phyloP scores from a whole-genome alignment of 2,329 filamentous ascomycete genomes.

The Venturia aucupariae region DNA sequence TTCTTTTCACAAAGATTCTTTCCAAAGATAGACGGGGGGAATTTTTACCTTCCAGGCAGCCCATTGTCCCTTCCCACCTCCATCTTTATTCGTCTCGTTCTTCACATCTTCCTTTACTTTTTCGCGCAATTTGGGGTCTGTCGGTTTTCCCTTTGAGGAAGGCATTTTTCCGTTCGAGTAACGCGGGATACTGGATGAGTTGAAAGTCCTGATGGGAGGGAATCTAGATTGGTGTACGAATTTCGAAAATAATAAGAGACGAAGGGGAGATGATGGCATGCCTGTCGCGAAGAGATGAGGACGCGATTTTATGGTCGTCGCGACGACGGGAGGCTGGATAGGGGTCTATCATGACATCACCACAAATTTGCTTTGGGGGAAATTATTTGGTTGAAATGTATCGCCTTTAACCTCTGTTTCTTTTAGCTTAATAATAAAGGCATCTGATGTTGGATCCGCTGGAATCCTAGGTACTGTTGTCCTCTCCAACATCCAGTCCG shows the following conservation, averaged over 20 bases:
- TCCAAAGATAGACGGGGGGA: neutral
- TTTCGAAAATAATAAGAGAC: neutral
- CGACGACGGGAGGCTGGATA: neutral
- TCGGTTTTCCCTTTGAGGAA: slow-evolving; percentile 37
- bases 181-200: neutral
- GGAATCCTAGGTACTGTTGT: neutral
- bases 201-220: neutral
- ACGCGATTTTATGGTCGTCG: slow-evolving; percentile 1
- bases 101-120: slow-evolving; percentile 39
- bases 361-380: neutral
- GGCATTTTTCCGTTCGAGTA: slow-evolving; percentile 23
- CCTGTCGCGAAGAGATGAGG: neutral
- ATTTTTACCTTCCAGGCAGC: slow-evolving; percentile 36
- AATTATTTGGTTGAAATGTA: slow-evolving; percentile 1
- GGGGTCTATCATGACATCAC: slow-evolving; percentile 8
- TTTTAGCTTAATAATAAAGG: neutral
- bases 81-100: slow-evolving; percentile 36
- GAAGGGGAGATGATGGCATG: neutral
- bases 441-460: neutral
- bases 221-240: neutral
- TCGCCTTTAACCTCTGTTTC: neutral
- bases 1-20: too few relatives aligned
- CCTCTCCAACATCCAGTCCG: too few relatives aligned
- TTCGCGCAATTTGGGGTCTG: slow-evolving; percentile 36
- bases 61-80: slow-evolving; percentile 38